Evolutionary conservation across 139 green algal species (phyloP), one percentile per base, ranked within the genome.

Genomic region (Chlamydomonas schloesseri): DNA sequence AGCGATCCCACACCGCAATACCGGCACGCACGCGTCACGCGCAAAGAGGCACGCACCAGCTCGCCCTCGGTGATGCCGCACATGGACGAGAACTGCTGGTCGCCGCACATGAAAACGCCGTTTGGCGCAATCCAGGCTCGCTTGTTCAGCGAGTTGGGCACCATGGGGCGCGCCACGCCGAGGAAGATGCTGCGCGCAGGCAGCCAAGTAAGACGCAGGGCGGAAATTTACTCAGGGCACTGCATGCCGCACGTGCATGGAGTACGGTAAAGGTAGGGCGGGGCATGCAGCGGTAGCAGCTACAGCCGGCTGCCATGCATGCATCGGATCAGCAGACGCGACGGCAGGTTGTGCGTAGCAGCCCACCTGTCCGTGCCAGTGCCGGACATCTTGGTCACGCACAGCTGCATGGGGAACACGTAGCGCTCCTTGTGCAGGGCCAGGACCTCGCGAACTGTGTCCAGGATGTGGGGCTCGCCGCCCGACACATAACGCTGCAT

Each of bases 391-490:
- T 89, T 83, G 53, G 74, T 89, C 23, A 89, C 84, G 24, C 62
- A 58, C 50, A 87, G 34, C 24, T 68, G 6, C 29, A 81, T 18
- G 18, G 84, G 75, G 67, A 89, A 84, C 50, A 89, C 84, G 36
- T 81, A 81, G 50, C 75, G 75, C 42, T 89, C 74, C 76, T 88
- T 84, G 87, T 89, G 82, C 60, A 91, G 82, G 0, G 76, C 82
- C 26, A 91, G 85, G 65, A 94, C 88, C 60, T 93, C 85, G 2
- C 84, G 73, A 3, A 82, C 64, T 0, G n/a, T 81, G 86, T 92
- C 86, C 47, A 95, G 79, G 67, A 94, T 89, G 70, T 89, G 82
- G 15, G 86, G 47, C 42, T 90, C 79, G 11, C 88, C 88, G 0
- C 67, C 79, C 31, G 64, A 23, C 20, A 74, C 67, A 79, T 91